Base-by-base conservation (phyloP, 306 rosid species). In the Acacia confusa region DNA sequence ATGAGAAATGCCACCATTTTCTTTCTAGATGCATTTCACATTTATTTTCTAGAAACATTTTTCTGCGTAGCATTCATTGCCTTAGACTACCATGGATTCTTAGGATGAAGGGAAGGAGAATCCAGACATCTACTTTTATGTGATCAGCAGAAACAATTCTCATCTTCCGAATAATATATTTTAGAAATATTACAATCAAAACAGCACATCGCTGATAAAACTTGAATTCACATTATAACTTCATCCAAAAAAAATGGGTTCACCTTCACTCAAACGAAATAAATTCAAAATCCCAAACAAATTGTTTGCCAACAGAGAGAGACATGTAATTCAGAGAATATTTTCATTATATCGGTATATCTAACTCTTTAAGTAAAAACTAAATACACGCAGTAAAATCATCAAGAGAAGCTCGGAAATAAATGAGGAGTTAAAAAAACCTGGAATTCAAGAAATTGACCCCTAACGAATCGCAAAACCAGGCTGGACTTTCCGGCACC, bases 401-500 rank as follows among this genome's bases (percentile, higher is more conserved):
- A 30, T 72, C 25, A 50, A 20, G 27, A 55, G n/a, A 78, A 45
- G 14, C 47, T 22, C 75, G 64, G 32, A 77, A 76, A 32, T 30
- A 84, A 87, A 61, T 25, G 4, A 77, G 4, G 14, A 77, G 19
- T 8, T 14, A 15, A 52, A 80, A 41, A 0, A 70, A 87, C 92
- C 92, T 89, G 92, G 65, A 85, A 89, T 89, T 89, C 92, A 9
- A 75, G 92, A 78, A 89, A 89, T 78, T 89, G 92, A 77, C 92
- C 92, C 87, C 78, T 89, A 47, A 89, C 92, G 69, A 89, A 89
- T 55, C 92, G 84, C 87, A 89, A 81, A 85, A 89, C 92, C 32
- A 89, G 92, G 43, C 92, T 89, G 63, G 92, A 89, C 79, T 89
- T 89, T 19, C 92, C 92, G 9, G 92, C 87, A 71, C 92, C 92